Conservation (phyloP, 768 basidiomycete species). For the Solioccasus polychromus region DNA sequence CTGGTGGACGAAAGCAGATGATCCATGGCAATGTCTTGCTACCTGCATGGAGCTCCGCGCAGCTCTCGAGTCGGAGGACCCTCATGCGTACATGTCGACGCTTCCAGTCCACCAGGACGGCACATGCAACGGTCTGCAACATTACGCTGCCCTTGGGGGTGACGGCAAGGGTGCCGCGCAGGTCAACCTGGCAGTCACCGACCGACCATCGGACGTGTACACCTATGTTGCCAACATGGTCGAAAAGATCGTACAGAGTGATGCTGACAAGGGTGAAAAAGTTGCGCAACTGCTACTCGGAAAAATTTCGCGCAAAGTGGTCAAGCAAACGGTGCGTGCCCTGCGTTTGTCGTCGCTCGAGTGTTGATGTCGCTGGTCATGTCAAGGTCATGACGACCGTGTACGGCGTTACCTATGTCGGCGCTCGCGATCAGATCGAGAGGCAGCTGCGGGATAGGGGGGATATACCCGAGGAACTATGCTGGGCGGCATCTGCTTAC, state of each 20-base stretch:
- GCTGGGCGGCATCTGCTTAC: constrained; percentile 74
- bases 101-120: constrained; percentile 98
- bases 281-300: constrained; percentile 64
- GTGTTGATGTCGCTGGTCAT: background rate
- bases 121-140: constrained; percentile 97
- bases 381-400: constrained; percentile 95
- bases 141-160: constrained; percentile 97
- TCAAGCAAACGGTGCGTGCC: constrained; percentile 86
- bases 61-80: constrained; percentile 70
- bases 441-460: constrained; percentile 76
- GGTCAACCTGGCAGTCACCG: constrained; percentile 84
- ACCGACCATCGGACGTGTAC: constrained; percentile 93
- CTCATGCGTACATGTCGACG: constrained; percentile 53
- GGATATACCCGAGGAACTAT: constrained; percentile 68
- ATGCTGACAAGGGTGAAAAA: constrained; percentile 48
- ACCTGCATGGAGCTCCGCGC: constrained; percentile 85
- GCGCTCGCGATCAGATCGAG: constrained; percentile 93
- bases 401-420: constrained; percentile 94
- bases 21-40: constrained; percentile 97
- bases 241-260: constrained; percentile 58
- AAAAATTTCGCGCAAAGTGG: constrained; percentile 87
- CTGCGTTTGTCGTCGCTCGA: background rate
- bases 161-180: constrained; percentile 85
- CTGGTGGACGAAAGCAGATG: constrained; percentile 93
- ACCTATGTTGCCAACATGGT: constrained; percentile 88